phyloP scores from a whole-genome alignment of 1,139 yeast genomes.

The Pichia sp. region DNA sequence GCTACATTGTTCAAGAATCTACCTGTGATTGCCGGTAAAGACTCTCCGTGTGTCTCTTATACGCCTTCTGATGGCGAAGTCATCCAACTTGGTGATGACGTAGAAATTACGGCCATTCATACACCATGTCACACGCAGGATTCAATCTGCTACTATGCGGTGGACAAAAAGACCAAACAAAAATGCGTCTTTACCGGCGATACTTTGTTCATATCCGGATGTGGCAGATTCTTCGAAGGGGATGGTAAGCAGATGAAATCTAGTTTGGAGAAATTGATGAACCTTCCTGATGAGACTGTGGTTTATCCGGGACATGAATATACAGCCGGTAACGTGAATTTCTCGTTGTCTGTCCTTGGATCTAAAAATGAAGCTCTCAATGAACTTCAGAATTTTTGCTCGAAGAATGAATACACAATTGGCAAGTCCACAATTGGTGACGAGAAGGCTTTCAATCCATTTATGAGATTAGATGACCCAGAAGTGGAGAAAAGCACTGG shows the following conservation, averaged over 20 bases:
- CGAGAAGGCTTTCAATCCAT: slow-evolving; percentile 80
- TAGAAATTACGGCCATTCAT: slow-evolving; percentile 74
- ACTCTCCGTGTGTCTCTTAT: slow-evolving; percentile 60
- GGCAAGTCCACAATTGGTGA: slow-evolving; percentile 82
- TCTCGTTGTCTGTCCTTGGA: slow-evolving; percentile 58
- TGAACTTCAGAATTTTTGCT: slow-evolving; percentile 44
- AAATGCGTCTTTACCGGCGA: slow-evolving; percentile 91
- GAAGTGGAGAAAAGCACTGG: slow-evolving; percentile 37
- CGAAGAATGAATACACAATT: slow-evolving; percentile 62
- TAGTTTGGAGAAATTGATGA: slow-evolving; percentile 54
- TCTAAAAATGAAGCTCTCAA: slow-evolving; percentile 44
- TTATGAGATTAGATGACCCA: slow-evolving; percentile 63
- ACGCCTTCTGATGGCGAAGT: slow-evolving; percentile 62
- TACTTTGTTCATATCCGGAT: slow-evolving; percentile 88
- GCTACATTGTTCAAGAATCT: slow-evolving; percentile 37
- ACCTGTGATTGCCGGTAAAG: slow-evolving; percentile 82
- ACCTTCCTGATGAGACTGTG: slow-evolving; percentile 57
- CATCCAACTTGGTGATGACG: slow-evolving; percentile 53
- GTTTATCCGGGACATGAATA: slow-evolving; percentile 97
- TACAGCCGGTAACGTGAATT: slow-evolving; percentile 72
- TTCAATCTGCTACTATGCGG: slow-evolving; percentile 77
- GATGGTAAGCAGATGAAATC: slow-evolving; percentile 70
- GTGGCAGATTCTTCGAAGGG: slow-evolving; percentile 97
- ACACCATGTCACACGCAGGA: slow-evolving; percentile 99
- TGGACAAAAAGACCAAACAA: slow-evolving; percentile 54